phyloP scores from a whole-genome alignment of 164 flowering plant genomes.

The Piper betle region DNA sequence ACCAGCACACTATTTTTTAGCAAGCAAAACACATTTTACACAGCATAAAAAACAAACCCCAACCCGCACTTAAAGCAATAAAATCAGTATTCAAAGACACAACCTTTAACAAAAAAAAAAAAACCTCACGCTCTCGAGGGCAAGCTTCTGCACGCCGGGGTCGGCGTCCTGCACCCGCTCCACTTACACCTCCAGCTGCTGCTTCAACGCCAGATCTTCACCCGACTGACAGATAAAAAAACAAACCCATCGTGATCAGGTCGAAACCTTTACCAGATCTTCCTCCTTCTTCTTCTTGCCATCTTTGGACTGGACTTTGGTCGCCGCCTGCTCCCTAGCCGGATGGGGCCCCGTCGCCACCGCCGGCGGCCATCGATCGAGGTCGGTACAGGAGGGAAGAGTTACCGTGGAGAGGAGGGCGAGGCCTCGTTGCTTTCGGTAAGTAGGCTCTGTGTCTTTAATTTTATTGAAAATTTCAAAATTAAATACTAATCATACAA shows the following conservation, averaged over 20 bases:
- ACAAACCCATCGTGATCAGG: not conserved
- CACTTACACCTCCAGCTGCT: constrained; percentile 87
- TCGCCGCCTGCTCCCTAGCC: constrained; percentile 26
- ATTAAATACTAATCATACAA: too few species aligned
- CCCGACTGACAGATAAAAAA: constrained; percentile 58
- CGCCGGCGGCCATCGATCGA: constrained; percentile 9
- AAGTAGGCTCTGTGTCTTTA: too few species aligned
- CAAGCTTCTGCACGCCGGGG: constrained; percentile 72
- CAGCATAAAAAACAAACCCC: too few species aligned
- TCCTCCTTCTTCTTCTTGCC: constrained; percentile 80
- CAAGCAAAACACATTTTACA: too few species aligned
- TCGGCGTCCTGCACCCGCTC: constrained; percentile 86
- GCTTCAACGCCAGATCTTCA: constrained; percentile 91
- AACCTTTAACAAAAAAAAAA: not conserved
- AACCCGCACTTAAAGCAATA: too few species aligned
- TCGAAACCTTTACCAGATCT: too few species aligned
- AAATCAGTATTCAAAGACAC: too few species aligned
- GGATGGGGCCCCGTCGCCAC: constrained; percentile 30
- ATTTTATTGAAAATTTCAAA: too few species aligned
- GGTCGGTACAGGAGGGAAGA: too few species aligned
- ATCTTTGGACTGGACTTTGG: constrained; percentile 56
- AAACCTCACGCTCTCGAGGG: constrained; percentile 95
- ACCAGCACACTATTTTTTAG: too few species aligned
- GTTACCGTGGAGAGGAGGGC: too few species aligned
- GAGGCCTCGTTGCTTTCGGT: too few species aligned